Evolutionary conservation across 495 filamentous ascomycete genomes (phyloP), one percentile per base, ranked within the genome.

Genomic region (Annulohypoxylon nitens): DNA sequence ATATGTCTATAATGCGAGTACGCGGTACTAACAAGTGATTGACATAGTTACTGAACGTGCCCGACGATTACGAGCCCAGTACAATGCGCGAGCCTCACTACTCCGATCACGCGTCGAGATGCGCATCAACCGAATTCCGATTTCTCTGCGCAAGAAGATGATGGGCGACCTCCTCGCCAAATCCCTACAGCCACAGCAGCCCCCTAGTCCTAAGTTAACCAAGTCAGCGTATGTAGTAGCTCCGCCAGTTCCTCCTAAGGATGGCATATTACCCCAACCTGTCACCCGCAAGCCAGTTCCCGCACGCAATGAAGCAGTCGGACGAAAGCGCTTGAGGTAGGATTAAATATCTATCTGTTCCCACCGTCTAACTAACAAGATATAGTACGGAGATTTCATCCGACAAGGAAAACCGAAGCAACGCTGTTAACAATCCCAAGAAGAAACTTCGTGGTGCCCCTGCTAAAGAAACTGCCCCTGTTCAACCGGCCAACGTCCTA

Each of bases 91-190:
- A 80, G 91, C 93, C 11, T 91, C 93, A 78, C 92, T 92, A 68
- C 87, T 98, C 11, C 88, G 91, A 47, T 89, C 93, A 53, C 91
- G 96, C 45, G 91, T 99, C 33, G 95, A 98, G 83, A 92, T 97
- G 80, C 93, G 96, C 78, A 87, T 99, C 81, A 97, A 98, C 77
- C 92, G 96, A 51, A 94, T 99, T 51, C 96, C 96, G 7, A 85
- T 88, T 43, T 88, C 90, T 12, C 81, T 97, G 66, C 91, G 96
- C 62, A 92, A 90, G 75, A 87, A 87, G 34, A 97, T 88, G 50
- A 95, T 99, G 88, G 91, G 90, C 61, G 95, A 97, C 33, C 84
- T 98, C 5, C 76, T 94, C 16, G 84, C 88, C 33, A 86, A 76
- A 58, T 81, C 76, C 36, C 50, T 73, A 11, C 64, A 66, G 9